phyloP scores from a whole-genome alignment of 1,284 basidiomycete species.

The Pholiota adiposa region DNA sequence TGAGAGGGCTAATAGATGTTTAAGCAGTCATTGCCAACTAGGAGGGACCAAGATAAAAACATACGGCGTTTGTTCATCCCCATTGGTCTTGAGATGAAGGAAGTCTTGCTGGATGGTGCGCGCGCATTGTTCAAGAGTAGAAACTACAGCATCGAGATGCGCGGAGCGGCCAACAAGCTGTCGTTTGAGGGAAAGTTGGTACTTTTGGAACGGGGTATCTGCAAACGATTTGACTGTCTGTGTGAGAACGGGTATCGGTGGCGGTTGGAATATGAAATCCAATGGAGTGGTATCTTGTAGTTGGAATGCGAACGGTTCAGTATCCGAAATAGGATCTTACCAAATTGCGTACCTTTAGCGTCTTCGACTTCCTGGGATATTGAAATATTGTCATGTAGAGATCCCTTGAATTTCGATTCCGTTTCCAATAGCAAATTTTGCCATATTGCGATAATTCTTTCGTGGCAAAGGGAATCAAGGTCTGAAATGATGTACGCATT shows the following conservation, averaged over 20 bases:
- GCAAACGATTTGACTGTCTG: slow-evolving; percentile 43
- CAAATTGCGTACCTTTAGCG: slow-evolving; percentile 4
- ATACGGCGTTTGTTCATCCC: slow-evolving; percentile 40
- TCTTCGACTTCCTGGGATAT: slow-evolving; percentile 5
- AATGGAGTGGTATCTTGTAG: slow-evolving; percentile 52
- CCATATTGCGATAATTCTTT: slow-evolving; percentile 64
- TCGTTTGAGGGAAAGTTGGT: slow-evolving; percentile 55
- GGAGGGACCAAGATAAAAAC: slow-evolving; percentile 16
- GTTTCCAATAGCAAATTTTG: slow-evolving; percentile 46
- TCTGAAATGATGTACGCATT: slow-evolving; percentile 40
- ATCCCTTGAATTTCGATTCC: slow-evolving; percentile 47
- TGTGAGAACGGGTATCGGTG: slow-evolving; percentile 49
- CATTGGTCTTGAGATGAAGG: slow-evolving; percentile 43
- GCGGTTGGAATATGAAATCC: slow-evolving; percentile 57
- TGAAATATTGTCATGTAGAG: slow-evolving; percentile 31
- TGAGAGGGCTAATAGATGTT: slow-evolving; percentile 37
- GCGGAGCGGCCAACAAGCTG: slow-evolving; percentile 66
- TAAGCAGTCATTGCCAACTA: slow-evolving; percentile 8
- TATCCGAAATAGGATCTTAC: background rate
- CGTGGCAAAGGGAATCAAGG: slow-evolving; percentile 55
- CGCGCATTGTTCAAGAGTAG: slow-evolving; percentile 59
- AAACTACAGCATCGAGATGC: slow-evolving; percentile 59
- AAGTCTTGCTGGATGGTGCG: slow-evolving; percentile 61
- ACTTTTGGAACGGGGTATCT: slow-evolving; percentile 59
- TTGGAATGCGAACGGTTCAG: background rate